Evolutionary conservation across 805 yeast species (phyloP), one percentile per base, ranked within the genome.

Genomic region (Maudiozyma serrabonitensis): DNA sequence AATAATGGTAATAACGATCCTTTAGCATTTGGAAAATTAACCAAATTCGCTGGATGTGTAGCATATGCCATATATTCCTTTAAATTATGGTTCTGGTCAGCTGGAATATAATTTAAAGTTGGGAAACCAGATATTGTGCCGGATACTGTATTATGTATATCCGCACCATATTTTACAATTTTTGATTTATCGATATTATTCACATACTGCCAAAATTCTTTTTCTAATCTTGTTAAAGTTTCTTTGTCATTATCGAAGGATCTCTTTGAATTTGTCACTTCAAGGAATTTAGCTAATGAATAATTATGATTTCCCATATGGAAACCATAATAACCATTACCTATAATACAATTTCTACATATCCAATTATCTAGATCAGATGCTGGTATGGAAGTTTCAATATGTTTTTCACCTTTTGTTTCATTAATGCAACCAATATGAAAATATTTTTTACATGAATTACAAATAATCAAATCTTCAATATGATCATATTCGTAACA

Each of bases 281-380:
- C 18, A 2, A 23, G 21, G 32, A 41, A 41, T 8, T 23, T 15
- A 11, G 16, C 18, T 9, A 41, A n/a, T 0, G 82, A 70, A 59
- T 83, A 82, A 41, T 70, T 68, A 18, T 70, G 62, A 1, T 81
- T 76, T 1, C 73, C 71, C 54, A 85, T 93, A 54, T 84, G 90
- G 63, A 91, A 90, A 0, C 95, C 95, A 60, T 87, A 90, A 54
- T 81, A 89, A 1, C 93, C 91, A 40, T 87, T 83, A 0, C 95
- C 96, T 13, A 84, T 72, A n/a, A 90, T 69, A 65, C 98, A 90
- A 50, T 76, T 76, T 46, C 83, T 84, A 64, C 98, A 90, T 60
- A 75, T 82, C 95, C 96, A 90, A 16, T 72, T 75, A 0, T 65
- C 9, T 16, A 28, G 8, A 35, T n/a, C 15, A 5, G 38, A 35